Percentiles rank a stretch among this genome's conserved stretches.
Evolutionary conservation across 2,329 filamentous ascomycete genomes (phyloP).

Genomic region (Corinectria fuckeliana): DNA sequence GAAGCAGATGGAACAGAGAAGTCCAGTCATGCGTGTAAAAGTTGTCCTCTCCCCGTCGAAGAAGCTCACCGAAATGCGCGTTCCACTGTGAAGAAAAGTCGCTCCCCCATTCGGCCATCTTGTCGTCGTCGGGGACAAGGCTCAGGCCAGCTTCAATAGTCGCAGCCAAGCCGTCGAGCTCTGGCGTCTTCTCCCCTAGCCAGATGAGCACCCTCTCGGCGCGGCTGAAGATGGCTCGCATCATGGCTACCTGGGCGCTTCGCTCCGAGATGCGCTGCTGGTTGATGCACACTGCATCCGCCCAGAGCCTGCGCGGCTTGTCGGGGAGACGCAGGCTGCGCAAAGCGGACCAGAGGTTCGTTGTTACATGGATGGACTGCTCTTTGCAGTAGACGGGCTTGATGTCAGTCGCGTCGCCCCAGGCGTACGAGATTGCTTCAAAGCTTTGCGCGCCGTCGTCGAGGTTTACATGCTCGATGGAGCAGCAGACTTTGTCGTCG

Average conservation of each 20-base stretch:
- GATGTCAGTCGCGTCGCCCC: neutral
- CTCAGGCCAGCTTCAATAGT: too few relatives aligned
- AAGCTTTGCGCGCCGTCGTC: too few relatives aligned
- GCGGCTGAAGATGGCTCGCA: neutral
- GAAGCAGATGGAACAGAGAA: neutral
- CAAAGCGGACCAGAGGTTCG: neutral
- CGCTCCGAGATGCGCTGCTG: neutral
- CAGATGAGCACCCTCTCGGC: neutral
- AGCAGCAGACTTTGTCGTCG: too few relatives aligned
- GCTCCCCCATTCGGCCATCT: too few relatives aligned
- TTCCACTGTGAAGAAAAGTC: too few relatives aligned
- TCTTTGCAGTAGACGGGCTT: neutral
- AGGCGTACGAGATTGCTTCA: neutral
- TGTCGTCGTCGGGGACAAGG: too few relatives aligned
- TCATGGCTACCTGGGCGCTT: neutral
- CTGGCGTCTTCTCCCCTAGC: neutral
- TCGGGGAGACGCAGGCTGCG: neutral
- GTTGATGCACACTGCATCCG: slow-evolving; percentile 1
- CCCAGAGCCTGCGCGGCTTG: neutral
- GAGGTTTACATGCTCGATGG: too few relatives aligned
- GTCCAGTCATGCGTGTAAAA: neutral
- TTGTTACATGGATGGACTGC: neutral
- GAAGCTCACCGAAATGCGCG: too few relatives aligned
- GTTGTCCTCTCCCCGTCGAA: neutral
- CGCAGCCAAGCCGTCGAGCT: too few relatives aligned